Evolutionary conservation across 345 rosid genomes (phyloP), one percentile per base, ranked within the genome.

Genomic region (Brassica rapa): DNA sequence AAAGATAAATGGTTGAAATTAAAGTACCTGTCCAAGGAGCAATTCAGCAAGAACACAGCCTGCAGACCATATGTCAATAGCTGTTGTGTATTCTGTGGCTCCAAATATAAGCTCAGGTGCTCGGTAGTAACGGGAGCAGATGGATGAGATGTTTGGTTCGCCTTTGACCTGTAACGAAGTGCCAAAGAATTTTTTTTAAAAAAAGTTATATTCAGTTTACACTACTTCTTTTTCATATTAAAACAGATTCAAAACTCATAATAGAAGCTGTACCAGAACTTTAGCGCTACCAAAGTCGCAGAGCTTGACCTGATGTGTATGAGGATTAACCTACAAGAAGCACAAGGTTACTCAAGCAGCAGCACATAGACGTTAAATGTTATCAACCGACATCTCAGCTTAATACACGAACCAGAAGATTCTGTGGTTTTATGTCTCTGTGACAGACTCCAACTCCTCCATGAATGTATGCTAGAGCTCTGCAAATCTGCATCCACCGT

Each of bases 371-470:
- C 32, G 24, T 46, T 2, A 3, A 2, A 68, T 64, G 24, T 0
- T 16, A 24, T 23, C 6, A 25, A 27, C 14, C 30, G 46, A 73
- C 14, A 59, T 66, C 3, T 65, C 62, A 51, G 8, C 3, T 21
- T 25, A 24, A 19, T 57, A 75, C 32, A 74, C 87, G 51, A 84
- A 95, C 99, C 96, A 95, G 84, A 69, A 95, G 86, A 85, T 95
- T 95, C 83, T 93, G 99, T 60, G 99, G 99, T 83, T 95, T 93
- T 76, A 95, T 91, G 86, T 95, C 99, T 82, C 99, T 87, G 83
- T 95, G 98, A 86, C 98, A 95, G 61, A 93, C 96, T 76, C 96
- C 97, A 25, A 91, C 86, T 57, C 87, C 83, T 60, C 87, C 86
- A 80, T 95, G 98, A 77, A 93, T 91, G 84, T 93, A 95, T 62